Evolutionary conservation across 805 yeast genomes (phyloP), one percentile per base, ranked within the genome.

Genomic region (Spencermartinsiella europaea): DNA sequence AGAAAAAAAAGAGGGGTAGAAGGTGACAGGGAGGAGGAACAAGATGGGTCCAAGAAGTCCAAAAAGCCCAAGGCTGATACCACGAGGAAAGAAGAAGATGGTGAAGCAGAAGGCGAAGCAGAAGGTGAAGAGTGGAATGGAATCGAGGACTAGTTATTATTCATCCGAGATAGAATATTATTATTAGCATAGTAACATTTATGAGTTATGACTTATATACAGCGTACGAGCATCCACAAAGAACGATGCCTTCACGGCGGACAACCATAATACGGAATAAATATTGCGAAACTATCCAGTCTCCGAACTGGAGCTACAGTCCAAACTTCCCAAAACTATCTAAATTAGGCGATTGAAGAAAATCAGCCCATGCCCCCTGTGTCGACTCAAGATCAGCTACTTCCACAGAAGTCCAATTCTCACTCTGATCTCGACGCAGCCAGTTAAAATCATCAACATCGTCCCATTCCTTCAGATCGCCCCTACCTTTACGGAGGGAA

Each of bases 381-480:
- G 7, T 7, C 10, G 7, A 7, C 31, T 25, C 31, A n/a, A n/a
- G n/a, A n/a, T n/a, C n/a, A n/a, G n/a, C n/a, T n/a, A n/a, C n/a
- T 17, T 27, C 22, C 19, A 40, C 34, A 7, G 20, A 31, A 5
- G 14, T 27, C 59, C 61, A 55, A 41, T 56, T 53, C 3, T 20
- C 34, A 31, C 51, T 55, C 16, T 45, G 55, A 17, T 38, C 41
- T 12, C 41, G 42, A 4, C 48, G 48, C 12, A 57, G 38, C 61
- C 63, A 61, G 46, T 55, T 53, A 48, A 62, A 62, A 44, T 62
- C 67, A 21, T 56, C 59, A 3, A 62, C 56, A 5, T 27, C 22
- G 5, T 46, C 45, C 47, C 52, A 46, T 5, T 22, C 15, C 2
- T 36, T 2, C 3, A 41, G 12, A 2, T 40, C 45, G 1, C 33